A percentile compares a stretch with the other conserved stretches of the same genome.
Conservation (phyloP, 371 early-diverging fungal genomes). For the Nematocida parisii region DNA sequence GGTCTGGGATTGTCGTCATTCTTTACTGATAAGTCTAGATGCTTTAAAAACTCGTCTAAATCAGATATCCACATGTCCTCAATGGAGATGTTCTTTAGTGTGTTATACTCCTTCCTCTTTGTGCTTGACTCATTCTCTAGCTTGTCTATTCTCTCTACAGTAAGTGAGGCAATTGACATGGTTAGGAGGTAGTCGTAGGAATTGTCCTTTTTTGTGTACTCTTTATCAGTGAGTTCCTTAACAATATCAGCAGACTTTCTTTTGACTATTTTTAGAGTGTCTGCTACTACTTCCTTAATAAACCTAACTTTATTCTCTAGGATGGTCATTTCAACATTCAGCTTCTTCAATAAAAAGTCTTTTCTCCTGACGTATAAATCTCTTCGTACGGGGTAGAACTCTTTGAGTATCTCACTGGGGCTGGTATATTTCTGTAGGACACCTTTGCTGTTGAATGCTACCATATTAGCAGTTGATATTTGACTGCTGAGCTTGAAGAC, state of each 20-base stretch:
- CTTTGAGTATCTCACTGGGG: conserved; percentile 79
- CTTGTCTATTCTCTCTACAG: conserved; percentile 80
- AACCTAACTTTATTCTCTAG: conserved; percentile 87
- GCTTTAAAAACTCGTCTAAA: conserved; percentile 69
- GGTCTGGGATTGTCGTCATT: background rate
- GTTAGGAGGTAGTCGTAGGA: conserved; percentile 87
- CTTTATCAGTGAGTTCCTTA: conserved; percentile 75
- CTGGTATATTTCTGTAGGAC: conserved; percentile 79
- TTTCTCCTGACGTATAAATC: conserved; percentile 84
- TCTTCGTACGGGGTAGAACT: conserved; percentile 83
- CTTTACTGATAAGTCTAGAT: conserved; percentile 1
- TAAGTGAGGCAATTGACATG: conserved; percentile 86
- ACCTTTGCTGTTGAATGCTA: conserved; percentile 87
- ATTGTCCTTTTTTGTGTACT: conserved; percentile 73
- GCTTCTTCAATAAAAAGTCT: conserved; percentile 75
- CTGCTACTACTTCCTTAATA: conserved; percentile 81
- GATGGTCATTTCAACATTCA: conserved; percentile 75
- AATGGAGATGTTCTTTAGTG: conserved; percentile 73
- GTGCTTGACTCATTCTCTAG: conserved; percentile 74
- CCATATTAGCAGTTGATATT: conserved; percentile 82
- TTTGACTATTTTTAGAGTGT: conserved; percentile 78
- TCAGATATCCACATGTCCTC: conserved; percentile 85
- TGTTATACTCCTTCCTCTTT: conserved; percentile 75
- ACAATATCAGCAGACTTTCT: conserved; percentile 78
- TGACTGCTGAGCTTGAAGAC: conserved; percentile 76